Evolutionary conservation across 495 filamentous ascomycete species (phyloP), one percentile per base, ranked within the genome.

Genomic region (Podospora comata): DNA sequence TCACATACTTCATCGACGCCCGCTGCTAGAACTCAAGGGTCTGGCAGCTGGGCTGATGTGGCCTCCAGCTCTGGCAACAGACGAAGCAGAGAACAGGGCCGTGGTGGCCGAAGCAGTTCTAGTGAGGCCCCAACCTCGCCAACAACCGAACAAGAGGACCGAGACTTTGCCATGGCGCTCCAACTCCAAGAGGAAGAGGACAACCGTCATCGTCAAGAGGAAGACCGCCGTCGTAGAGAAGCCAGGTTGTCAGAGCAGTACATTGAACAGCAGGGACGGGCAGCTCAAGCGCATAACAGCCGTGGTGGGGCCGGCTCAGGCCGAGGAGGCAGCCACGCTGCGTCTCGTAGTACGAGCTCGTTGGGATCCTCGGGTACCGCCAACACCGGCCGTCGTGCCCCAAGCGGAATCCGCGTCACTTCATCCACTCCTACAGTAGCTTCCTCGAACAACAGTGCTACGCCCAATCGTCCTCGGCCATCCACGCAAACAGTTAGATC

Each of bases 151-250:
- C 88, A 92, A 73, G 88, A 92, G 82, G 91, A 94, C 74, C 86
- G 90, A 62, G 92, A 94, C 68, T 79, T 94, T 3, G 91, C 91
- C 0, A 79, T 94, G 5, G 92, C 92, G 1, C 80, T 94, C 26
- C 91, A 93, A 77, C 82, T 94, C 3, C 92, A 94, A 75, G 92
- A 94, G 70, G 91, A 94, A 73, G 91, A 93, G 70, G 89, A 94
- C 70, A 86, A 91, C 73, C 83, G 85, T 2, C 85, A 90, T 65
- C 83, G 86, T 9, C 62, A 69, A 5, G 83, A 83, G 60, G 75
- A 84, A 64, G 82, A 80, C 7, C 78, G 82, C 13, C 81, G 83
- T 7, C 77, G 79, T 23, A 76, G 83, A 48, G 84, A 87, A 72
- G 80, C 78, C 32, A 72, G 76, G 39, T 73, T 85, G 1, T 85